These are phyloP conservation scores for Yamadazyma taylorii DNA, from an alignment of 1,139 yeast genomes.

Conservation along the genomic window DNA sequence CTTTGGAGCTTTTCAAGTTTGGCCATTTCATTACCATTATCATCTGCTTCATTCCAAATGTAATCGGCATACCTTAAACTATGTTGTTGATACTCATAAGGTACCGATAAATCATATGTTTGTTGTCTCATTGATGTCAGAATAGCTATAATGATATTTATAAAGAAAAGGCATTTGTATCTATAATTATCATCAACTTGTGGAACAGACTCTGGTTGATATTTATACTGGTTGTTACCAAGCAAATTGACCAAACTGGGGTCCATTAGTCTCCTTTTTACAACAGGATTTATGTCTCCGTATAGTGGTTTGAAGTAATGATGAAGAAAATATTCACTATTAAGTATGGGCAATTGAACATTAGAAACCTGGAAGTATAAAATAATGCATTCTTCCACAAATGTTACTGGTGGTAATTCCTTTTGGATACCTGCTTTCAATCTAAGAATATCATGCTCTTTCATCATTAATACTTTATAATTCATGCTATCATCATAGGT, in stretches of 20 bases:
- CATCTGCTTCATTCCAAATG: slow-evolving; percentile 29
- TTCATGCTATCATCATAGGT: slow-evolving; percentile 3
- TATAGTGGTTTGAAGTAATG: slow-evolving; percentile 73
- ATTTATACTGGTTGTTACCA: not conserved
- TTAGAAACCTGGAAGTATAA: slow-evolving; percentile 74
- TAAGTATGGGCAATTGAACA: slow-evolving; percentile 76
- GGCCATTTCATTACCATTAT: slow-evolving; percentile 39
- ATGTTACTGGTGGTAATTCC: slow-evolving; percentile 60
- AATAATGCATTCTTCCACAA: slow-evolving; percentile 64
- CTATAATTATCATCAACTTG: not conserved
- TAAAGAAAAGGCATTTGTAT: slow-evolving; percentile 46
- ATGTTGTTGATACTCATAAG: slow-evolving; percentile 66
- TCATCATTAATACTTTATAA: slow-evolving; percentile 8
- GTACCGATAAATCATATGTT: slow-evolving; percentile 60
- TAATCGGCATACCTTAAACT: slow-evolving; percentile 65
- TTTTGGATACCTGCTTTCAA: slow-evolving; percentile 2
- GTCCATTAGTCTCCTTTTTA: slow-evolving; percentile 5
- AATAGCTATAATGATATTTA: slow-evolving; percentile 74
- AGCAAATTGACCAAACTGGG: not conserved
- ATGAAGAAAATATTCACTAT: slow-evolving; percentile 68
- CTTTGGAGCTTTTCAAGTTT: slow-evolving; percentile 72
- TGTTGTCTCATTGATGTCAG: slow-evolving; percentile 73
- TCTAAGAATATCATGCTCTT: slow-evolving; percentile 4
- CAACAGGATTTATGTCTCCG: slow-evolving; percentile 53
- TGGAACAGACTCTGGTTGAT: not conserved